These are phyloP conservation scores for Acer saccharum DNA, from an alignment of 345 rosid genomes.

Conservation along the genomic window DNA sequence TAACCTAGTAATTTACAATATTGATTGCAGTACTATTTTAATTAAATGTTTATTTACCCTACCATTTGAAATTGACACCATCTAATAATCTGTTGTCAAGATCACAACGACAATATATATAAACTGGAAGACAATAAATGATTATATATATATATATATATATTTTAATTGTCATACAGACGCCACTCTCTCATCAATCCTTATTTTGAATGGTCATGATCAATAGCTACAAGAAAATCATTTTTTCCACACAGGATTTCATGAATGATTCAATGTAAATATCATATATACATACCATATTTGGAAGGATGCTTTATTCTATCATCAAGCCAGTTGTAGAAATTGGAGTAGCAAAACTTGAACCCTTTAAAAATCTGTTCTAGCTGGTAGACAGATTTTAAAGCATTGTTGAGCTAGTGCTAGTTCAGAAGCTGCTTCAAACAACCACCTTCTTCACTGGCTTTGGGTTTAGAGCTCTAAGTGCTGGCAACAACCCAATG, in stretches of 20 bases:
- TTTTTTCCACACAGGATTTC: background rate
- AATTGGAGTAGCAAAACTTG: conserved; percentile 47
- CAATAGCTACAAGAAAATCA: no score
- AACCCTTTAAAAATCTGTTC: conserved; percentile 33
- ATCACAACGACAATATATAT: background rate
- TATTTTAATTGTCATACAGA: no score
- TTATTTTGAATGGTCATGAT: no score
- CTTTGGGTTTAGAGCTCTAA: conserved; percentile 42
- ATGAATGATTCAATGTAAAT: background rate
- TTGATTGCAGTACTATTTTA: no score
- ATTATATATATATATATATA: no score
- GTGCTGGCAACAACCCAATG: conserved; percentile 52
- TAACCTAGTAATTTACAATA: background rate
- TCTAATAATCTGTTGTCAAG: no score
- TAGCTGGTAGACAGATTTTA: conserved; percentile 35
- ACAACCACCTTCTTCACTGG: conserved; percentile 40
- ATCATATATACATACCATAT: conserved; percentile 32
- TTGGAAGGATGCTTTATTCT: conserved; percentile 38
- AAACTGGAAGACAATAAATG: background rate
- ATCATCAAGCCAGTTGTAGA: conserved; percentile 42
- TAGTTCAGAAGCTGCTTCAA: conserved; percentile 48
- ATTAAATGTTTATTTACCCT: no score
- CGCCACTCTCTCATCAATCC: no score
- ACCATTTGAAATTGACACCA: no score
- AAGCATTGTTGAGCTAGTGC: conserved; percentile 50